These are phyloP conservation scores for Ajuga reptans DNA, from an alignment of 305 asterid genomes.

Conservation along the genomic window DNA sequence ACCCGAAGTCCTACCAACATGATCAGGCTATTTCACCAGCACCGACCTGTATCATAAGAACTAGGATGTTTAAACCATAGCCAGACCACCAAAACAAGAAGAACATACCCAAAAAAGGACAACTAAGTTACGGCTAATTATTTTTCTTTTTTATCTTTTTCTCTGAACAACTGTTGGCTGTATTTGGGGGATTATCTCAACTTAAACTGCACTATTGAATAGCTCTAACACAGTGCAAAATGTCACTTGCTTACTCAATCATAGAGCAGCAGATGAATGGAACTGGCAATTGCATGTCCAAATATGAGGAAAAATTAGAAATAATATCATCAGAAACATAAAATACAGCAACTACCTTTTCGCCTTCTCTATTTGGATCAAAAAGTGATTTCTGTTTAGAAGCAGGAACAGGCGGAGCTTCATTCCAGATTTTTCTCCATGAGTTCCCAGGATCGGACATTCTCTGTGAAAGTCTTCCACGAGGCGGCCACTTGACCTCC, in stretches of 20 bases:
- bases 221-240: not conserved
- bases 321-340: not conserved
- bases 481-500: slow-evolving; percentile 70
- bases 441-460: slow-evolving; percentile 84
- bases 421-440: slow-evolving; percentile 92
- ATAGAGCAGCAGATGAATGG: not conserved
- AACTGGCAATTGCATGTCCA: not conserved
- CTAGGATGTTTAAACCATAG: not conserved
- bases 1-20: not conserved
- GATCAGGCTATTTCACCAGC: not conserved
- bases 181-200: not conserved
- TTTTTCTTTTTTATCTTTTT: too few relatives aligned
- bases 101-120: not conserved
- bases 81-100: not conserved
- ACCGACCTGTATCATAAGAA: not conserved
- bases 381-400: slow-evolving; percentile 84
- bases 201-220: not conserved
- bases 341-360: slow-evolving; percentile 49
- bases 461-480: slow-evolving; percentile 82
- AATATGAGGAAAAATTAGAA: not conserved
- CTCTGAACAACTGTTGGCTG: not conserved
- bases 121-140: not conserved
- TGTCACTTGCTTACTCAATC: not conserved
- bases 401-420: slow-evolving; percentile 57
- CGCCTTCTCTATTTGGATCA: slow-evolving; percentile 95